phyloP scores from a whole-genome alignment of 768 basidiomycete species.

The Cubamyces lactineus region DNA sequence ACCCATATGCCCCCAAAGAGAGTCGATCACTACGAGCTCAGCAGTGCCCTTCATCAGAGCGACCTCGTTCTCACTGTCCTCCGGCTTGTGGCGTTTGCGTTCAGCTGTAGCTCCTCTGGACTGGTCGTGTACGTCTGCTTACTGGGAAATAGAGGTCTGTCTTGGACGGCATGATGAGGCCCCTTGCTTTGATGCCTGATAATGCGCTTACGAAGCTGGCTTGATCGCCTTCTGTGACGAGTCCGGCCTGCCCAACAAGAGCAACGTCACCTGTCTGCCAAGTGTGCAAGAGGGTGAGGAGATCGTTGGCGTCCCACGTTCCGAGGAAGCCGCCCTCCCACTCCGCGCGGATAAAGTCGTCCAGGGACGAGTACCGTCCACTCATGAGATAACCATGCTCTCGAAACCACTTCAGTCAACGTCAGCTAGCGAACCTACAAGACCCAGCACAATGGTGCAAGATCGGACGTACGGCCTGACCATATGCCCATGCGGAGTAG shows the following conservation, averaged over 20 bases:
- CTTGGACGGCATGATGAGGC: slow-evolving; percentile 61
- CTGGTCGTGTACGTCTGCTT: not conserved
- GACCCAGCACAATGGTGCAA: not conserved
- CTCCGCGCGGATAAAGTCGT: slow-evolving; percentile 52
- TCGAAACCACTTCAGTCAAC: slow-evolving; percentile 52
- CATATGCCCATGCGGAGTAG: slow-evolving; percentile 63
- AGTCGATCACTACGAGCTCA: slow-evolving; percentile 54
- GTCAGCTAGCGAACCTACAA: not conserved
- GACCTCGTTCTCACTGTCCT: slow-evolving; percentile 56
- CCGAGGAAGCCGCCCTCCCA: slow-evolving; percentile 52
- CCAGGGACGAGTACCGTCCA: slow-evolving; percentile 51
- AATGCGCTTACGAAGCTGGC: slow-evolving; percentile 48
- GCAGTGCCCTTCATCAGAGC: slow-evolving; percentile 44
- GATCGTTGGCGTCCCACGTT: slow-evolving; percentile 42
- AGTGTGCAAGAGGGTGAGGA: slow-evolving; percentile 50
- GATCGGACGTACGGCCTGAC: slow-evolving; percentile 48
- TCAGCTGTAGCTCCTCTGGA: not conserved
- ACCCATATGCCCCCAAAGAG: slow-evolving; percentile 64
- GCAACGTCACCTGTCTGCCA: slow-evolving; percentile 59
- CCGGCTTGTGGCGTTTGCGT: slow-evolving; percentile 44
- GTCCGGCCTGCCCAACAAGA: slow-evolving; percentile 32
- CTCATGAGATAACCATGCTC: slow-evolving; percentile 47
- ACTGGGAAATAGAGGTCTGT: slow-evolving; percentile 64
- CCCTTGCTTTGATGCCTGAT: slow-evolving; percentile 50
- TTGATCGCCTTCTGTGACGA: slow-evolving; percentile 9